Evolutionary conservation across 371 early-diverging fungal species (phyloP), one percentile per base, ranked within the genome.

Genomic region (Entomophthora muscae): DNA sequence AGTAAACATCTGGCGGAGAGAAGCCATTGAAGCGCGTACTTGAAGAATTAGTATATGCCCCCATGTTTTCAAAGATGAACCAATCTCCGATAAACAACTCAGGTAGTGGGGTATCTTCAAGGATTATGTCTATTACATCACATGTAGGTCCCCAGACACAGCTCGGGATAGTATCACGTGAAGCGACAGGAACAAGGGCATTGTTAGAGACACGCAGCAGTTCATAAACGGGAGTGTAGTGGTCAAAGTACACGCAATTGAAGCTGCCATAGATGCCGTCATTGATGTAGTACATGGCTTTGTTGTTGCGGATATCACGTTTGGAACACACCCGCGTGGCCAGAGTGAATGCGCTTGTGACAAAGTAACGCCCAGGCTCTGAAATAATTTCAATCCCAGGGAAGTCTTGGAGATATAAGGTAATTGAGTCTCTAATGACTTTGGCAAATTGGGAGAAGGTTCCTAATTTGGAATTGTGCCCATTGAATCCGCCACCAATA

Each of bases 111-210:
- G n/a, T n/a, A n/a, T n/a, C n/a, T n/a, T n/a, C n/a, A n/a, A n/a
- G n/a, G n/a, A n/a, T n/a, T n/a, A n/a, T n/a, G n/a, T n/a, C n/a
- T n/a, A n/a, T n/a, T n/a, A n/a, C n/a, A n/a, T n/a, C n/a, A n/a
- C n/a, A n/a, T n/a, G n/a, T n/a, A n/a, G 95, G 98, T 23, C 95
- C 96, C 95, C 97, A 95, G 65, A 95, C 78, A 76, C 87, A 82
- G 28, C 71, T 67, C n/a, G 69, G 85, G 21, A 64, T 64, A 1
- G 64, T 32, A 32, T 72, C 72, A 3, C 30, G 51, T 52, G 69
- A 71, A 61, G 53, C 17, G 65, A 72, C 68, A 28, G 55, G 67
- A 57, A 68, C 65, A 33, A 69, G 27, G 67, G 77, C 84, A 10
- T 42, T 64, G 53, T 80, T 80, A 65, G 71, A 61, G 63, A 75